phyloP scores from a whole-genome alignment of 306 rosid species.

The Acacia crassicarpa region DNA sequence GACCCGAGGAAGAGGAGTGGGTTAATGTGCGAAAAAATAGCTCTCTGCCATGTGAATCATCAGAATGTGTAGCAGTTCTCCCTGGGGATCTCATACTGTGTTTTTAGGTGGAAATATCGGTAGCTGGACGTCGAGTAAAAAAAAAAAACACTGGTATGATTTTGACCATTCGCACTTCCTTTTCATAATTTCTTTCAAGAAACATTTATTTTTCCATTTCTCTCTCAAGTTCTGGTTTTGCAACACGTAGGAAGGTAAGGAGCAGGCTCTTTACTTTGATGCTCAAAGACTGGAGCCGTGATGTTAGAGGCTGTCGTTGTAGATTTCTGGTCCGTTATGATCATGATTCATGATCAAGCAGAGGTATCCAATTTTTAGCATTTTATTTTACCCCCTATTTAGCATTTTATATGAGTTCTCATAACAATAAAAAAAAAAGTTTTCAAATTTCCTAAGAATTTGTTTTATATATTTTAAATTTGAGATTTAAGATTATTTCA shows the following conservation, averaged over 20 bases:
- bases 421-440: no score
- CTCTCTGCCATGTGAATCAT: conserved; percentile 95
- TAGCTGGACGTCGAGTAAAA: conserved; percentile 11
- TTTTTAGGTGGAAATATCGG: conserved; percentile 72
- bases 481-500: no score
- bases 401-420: no score
- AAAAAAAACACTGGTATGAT: conserved; percentile 26
- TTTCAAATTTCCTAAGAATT: no score
- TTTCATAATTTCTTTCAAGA: conserved; percentile 2
- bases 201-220: conserved; percentile 1
- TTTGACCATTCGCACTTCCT: neutral
- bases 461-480: no score
- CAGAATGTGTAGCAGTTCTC: conserved; percentile 80
- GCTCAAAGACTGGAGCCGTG: conserved; percentile 95
- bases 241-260: conserved; percentile 86
- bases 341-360: conserved; percentile 86
- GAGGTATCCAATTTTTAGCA: no score
- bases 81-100: conserved; percentile 97
- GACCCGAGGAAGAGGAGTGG: no score
- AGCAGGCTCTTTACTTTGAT: conserved; percentile 97
- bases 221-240: conserved; percentile 26
- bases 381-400: no score
- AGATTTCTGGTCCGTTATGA: conserved; percentile 96
- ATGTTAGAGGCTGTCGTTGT: conserved; percentile 99
- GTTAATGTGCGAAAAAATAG: conserved; percentile 58